These are phyloP conservation scores for Scenedesmus sp. DNA, from an alignment of 163 green algal genomes.

Conservation along the genomic window DNA sequence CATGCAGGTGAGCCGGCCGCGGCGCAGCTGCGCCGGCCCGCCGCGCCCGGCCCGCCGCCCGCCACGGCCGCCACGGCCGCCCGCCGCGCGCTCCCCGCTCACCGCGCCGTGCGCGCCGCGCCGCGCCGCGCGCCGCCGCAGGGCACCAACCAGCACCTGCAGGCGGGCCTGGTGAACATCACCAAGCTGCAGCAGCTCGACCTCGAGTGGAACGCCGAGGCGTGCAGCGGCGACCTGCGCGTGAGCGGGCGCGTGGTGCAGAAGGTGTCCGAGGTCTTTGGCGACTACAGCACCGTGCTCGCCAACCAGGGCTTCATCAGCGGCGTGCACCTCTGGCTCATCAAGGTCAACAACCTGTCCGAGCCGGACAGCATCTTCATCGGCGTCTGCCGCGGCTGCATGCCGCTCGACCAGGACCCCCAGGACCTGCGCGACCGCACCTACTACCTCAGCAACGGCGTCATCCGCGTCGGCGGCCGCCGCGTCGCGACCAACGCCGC, in stretches of 20 bases:
- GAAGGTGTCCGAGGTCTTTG: slow-evolving; percentile 73
- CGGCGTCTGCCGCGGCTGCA: slow-evolving; percentile 68
- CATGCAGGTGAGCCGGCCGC: slow-evolving; percentile 46
- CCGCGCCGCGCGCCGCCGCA: too few relatives aligned
- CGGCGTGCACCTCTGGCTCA: slow-evolving; percentile 69
- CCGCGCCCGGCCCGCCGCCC: too few relatives aligned
- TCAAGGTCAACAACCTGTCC: slow-evolving; percentile 70
- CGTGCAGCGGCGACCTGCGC: slow-evolving; percentile 65
- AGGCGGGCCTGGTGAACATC: slow-evolving; percentile 67
- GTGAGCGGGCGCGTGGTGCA: slow-evolving; percentile 53
- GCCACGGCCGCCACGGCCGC: too few relatives aligned
- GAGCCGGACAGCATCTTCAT: slow-evolving; percentile 75
- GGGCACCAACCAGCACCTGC: slow-evolving; percentile 47
- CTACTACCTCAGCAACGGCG: slow-evolving; percentile 68
- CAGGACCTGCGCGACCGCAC: slow-evolving; percentile 65
- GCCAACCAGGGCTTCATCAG: slow-evolving; percentile 68
- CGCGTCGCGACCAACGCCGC: slow-evolving; percentile 64
- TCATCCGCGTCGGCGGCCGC: slow-evolving; percentile 65
- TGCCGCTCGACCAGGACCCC: slow-evolving; percentile 70
- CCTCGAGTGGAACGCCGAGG: slow-evolving; percentile 64
- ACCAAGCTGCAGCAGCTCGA: slow-evolving; percentile 72
- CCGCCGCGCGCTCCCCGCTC: too few relatives aligned
- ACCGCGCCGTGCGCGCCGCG: too few relatives aligned
- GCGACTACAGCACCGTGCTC: slow-evolving; percentile 71
- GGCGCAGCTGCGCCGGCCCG: not conserved